Evolutionary conservation across 2,329 filamentous ascomycete genomes (phyloP).

Genomic region (Beauveria rudraprayagi): DNA sequence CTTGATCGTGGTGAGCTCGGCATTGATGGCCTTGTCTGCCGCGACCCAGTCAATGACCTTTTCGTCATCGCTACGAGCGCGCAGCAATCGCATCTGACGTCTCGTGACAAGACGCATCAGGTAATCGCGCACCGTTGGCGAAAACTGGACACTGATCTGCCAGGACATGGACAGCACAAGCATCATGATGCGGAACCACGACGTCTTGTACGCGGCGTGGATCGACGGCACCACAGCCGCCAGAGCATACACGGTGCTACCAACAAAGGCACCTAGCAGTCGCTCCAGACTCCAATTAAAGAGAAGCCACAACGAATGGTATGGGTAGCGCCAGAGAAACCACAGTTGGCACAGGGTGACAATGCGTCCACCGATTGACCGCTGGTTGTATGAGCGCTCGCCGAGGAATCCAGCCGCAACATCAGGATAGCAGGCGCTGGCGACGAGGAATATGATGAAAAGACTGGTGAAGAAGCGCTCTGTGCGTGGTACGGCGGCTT

Average conservation of each 20-base stretch:
- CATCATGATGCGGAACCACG: conserved; percentile 17
- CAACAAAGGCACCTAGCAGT: conserved; percentile 15
- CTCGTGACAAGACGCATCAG: conserved; percentile 12
- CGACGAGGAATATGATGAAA: conserved; percentile 16
- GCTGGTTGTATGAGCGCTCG: conserved; percentile 17
- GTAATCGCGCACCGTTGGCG: conserved; percentile 13
- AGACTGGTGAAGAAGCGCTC: conserved; percentile 14
- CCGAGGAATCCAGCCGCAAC: conserved; percentile 15
- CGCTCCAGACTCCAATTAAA: conserved; percentile 18
- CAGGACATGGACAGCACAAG: conserved; percentile 15
- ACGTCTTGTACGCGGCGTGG: conserved; percentile 10
- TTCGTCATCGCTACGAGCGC: background rate
- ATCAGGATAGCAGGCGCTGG: conserved; percentile 15
- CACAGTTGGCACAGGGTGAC: conserved; percentile 15
- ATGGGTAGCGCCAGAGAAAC: conserved; percentile 15
- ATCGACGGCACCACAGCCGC: conserved; percentile 14
- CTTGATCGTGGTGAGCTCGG: conserved; percentile 12
- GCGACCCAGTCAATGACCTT: conserved; percentile 11
- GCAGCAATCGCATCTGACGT: conserved; percentile 12
- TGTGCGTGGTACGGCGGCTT: conserved; percentile 9
- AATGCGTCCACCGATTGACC: conserved; percentile 16
- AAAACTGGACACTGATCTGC: conserved; percentile 16
- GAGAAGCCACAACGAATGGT: conserved; percentile 15
- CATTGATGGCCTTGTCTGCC: conserved; percentile 11
- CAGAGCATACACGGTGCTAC: conserved; percentile 16